phyloP scores from a whole-genome alignment of 2,329 filamentous ascomycete species.

The Cladosporium colombiae region DNA sequence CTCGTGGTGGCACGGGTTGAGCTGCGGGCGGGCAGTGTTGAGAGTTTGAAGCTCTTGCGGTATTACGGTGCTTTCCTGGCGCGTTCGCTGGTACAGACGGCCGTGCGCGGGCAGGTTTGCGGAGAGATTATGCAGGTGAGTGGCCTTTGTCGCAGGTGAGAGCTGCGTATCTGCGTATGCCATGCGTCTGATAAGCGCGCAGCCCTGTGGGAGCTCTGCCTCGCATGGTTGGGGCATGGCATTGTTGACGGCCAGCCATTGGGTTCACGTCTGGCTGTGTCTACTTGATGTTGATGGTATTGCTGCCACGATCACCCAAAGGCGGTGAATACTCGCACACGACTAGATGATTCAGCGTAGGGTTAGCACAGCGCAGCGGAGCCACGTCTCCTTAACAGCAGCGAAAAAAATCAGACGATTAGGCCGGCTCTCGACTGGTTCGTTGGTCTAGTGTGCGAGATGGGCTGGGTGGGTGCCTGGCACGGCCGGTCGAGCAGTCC shows the following conservation, averaged over 20 bases:
- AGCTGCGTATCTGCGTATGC: slow-evolving; percentile 8
- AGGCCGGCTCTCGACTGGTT: slow-evolving; percentile 6
- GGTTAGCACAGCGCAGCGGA: not conserved
- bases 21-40: slow-evolving; percentile 10
- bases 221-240: slow-evolving; percentile 6
- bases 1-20: slow-evolving; percentile 8
- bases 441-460: not conserved
- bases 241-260: slow-evolving; percentile 1
- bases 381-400: not conserved
- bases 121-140: slow-evolving; percentile 16
- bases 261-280: not conserved
- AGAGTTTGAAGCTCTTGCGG: slow-evolving; percentile 1
- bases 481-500: not conserved
- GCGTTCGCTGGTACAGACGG: not conserved
- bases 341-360: not conserved
- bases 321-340: not conserved
- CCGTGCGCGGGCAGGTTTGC: not conserved
- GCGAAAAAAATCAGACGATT: slow-evolving; percentile 15
- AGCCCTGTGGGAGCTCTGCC: not conserved
- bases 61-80: slow-evolving; percentile 1
- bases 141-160: not conserved
- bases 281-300: not conserved
- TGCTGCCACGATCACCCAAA: not conserved
- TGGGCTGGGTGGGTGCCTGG: slow-evolving; percentile 9
- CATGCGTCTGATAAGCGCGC: slow-evolving; percentile 13